Conservation (phyloP, 176 grass and related monocot genomes). For the Metroxylon sagu region DNA sequence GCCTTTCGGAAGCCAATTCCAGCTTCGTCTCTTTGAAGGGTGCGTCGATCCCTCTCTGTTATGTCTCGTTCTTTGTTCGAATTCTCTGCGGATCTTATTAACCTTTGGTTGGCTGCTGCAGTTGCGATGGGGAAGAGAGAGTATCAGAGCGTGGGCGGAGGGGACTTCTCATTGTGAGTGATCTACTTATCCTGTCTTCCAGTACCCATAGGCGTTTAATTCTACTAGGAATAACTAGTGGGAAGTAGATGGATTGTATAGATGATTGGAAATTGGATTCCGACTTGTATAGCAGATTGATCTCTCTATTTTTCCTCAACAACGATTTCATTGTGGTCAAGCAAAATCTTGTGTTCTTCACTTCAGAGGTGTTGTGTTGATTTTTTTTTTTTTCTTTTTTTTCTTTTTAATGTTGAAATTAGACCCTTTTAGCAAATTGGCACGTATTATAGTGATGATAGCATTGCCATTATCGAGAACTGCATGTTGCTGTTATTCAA, state of each 20-base stretch:
- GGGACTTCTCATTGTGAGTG: slow-evolving; percentile 27
- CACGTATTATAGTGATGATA: too few relatives aligned
- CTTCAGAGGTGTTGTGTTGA: not conserved
- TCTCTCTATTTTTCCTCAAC: too few relatives aligned
- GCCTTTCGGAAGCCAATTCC: not conserved
- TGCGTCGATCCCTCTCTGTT: not conserved
- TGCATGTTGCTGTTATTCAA: too few relatives aligned
- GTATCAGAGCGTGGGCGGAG: slow-evolving; percentile 18
- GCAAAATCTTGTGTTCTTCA: too few relatives aligned
- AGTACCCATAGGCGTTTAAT: too few relatives aligned
- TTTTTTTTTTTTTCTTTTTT: not conserved
- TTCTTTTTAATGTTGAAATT: slow-evolving; percentile 3
- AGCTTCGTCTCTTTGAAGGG: slow-evolving; percentile 21
- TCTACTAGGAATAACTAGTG: too few relatives aligned
- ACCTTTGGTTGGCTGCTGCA: slow-evolving; percentile 5
- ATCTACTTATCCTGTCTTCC: not conserved
- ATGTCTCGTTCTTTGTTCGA: not conserved
- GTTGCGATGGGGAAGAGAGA: slow-evolving; percentile 22
- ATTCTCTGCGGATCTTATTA: not conserved
- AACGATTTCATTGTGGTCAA: too few relatives aligned
- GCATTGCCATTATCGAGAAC: too few relatives aligned
- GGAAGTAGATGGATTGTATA: too few relatives aligned
- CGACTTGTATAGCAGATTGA: too few relatives aligned
- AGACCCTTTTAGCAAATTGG: too few relatives aligned
- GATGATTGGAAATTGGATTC: too few relatives aligned